Percentiles rank a stretch among this genome's conserved stretches.
These are phyloP conservation scores for Crithidia brevicula DNA, from an alignment of 208 protist genomes.

Conservation along the genomic window DNA sequence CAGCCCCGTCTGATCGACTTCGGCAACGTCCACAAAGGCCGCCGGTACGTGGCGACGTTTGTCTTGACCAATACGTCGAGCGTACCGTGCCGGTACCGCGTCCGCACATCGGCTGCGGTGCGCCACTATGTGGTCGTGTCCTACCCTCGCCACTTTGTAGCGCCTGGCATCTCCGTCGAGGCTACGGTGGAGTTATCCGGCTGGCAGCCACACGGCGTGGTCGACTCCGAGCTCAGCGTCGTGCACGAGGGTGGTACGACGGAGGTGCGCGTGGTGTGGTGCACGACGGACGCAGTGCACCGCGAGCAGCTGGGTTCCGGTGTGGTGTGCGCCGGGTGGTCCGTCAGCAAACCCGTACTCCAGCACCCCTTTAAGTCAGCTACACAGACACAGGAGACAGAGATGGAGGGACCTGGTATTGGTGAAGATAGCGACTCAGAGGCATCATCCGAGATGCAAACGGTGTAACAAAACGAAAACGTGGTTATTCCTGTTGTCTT, in stretches of 20 bases:
- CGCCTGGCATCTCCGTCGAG: slow-evolving; percentile 68
- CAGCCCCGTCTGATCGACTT: slow-evolving; percentile 46
- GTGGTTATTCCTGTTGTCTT: too few relatives aligned
- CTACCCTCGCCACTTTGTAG: slow-evolving; percentile 78
- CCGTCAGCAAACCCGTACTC: slow-evolving; percentile 18
- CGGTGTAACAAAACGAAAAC: slow-evolving; percentile 1
- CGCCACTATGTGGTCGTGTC: slow-evolving; percentile 42
- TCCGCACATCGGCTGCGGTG: slow-evolving; percentile 32
- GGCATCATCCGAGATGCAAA: not conserved
- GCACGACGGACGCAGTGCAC: slow-evolving; percentile 33
- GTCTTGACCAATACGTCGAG: slow-evolving; percentile 75
- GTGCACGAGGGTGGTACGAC: slow-evolving; percentile 56
- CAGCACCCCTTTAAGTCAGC: slow-evolving; percentile 12
- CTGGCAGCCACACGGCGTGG: slow-evolving; percentile 46
- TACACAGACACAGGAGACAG: not conserved
- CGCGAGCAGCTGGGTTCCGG: slow-evolving; percentile 22
- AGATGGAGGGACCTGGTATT: not conserved
- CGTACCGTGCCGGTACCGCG: slow-evolving; percentile 82
- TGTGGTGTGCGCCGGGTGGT: slow-evolving; percentile 37
- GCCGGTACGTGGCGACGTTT: slow-evolving; percentile 53
- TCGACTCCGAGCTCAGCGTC: slow-evolving; percentile 32
- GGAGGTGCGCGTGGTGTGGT: slow-evolving; percentile 37
- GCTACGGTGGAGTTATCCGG: slow-evolving; percentile 58
- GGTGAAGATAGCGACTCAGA: slow-evolving; percentile 13
- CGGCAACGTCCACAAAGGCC: slow-evolving; percentile 47